Conservation (phyloP, 2,329 filamentous ascomycete genomes). For the Arachnomyces sp. region DNA sequence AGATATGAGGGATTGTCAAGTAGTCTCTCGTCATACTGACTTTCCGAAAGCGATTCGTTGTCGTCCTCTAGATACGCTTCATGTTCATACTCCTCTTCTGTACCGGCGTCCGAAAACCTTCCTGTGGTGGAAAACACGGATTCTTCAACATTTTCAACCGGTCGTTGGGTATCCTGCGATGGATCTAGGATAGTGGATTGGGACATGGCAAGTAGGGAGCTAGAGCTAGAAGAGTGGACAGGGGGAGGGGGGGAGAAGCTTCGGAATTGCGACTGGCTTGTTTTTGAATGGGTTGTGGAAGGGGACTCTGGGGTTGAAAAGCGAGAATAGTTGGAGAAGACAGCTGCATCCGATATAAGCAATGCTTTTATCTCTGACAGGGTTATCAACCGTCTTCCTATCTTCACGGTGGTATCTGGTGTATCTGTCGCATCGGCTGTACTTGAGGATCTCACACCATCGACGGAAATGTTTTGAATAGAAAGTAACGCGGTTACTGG, state of each 20-base stretch:
- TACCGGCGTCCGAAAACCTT: constrained; percentile 36
- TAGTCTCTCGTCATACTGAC: constrained; percentile 22
- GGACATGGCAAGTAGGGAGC: constrained; percentile 25
- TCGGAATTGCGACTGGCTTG: constrained; percentile 22
- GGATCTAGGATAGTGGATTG: constrained; percentile 32
- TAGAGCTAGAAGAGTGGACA: constrained; percentile 17
- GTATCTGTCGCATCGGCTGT: constrained; percentile 10
- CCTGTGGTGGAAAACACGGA: constrained; percentile 31
- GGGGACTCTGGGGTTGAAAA: constrained; percentile 28
- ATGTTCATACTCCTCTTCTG: constrained; percentile 25
- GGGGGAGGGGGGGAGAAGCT: constrained; percentile 17
- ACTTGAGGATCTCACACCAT: constrained; percentile 20
- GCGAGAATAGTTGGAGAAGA: constrained; percentile 40
- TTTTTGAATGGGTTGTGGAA: constrained; percentile 26
- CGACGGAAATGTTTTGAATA: constrained; percentile 27
- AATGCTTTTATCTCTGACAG: constrained; percentile 39
- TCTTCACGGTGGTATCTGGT: constrained; percentile 19
- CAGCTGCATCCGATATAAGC: constrained; percentile 41
- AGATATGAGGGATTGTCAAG: constrained; percentile 32
- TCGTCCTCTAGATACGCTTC: constrained; percentile 21
- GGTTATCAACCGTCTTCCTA: constrained; percentile 38
- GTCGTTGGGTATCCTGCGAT: constrained; percentile 16
- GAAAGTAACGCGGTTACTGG: constrained; percentile 28
- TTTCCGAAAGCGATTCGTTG: constrained; percentile 16
- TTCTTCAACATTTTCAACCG: constrained; percentile 9